A percentile compares a stretch with the other conserved stretches of the same genome.
Evolutionary conservation across 140 eudicot species (phyloP).

Genomic region (Senecio squalidus): DNA sequence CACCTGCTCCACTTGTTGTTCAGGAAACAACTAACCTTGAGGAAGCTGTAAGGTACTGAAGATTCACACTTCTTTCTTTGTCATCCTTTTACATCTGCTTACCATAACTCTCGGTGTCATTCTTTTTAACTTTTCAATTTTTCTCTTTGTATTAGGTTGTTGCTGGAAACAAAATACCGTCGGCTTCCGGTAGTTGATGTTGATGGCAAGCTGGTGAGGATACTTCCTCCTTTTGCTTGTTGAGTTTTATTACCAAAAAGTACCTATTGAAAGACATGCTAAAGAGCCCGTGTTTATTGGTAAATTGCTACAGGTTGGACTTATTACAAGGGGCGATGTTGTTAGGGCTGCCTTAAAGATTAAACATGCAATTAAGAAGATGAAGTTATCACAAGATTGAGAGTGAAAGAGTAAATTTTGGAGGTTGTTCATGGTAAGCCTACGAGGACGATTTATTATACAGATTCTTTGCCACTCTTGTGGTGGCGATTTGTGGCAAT

Average conservation of each 20-base stretch:
- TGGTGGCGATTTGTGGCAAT: slow-evolving; percentile 14
- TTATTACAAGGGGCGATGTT: slow-evolving; percentile 87
- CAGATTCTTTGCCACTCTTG: neutral
- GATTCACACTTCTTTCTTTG: neutral
- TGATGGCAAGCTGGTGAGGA: slow-evolving; percentile 77
- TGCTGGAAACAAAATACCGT: slow-evolving; percentile 91
- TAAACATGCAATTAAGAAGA: slow-evolving; percentile 50
- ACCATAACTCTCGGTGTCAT: neutral
- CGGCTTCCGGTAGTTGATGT: slow-evolving; percentile 81
- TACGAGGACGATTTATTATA: no score
- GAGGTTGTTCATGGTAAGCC: slow-evolving; percentile 12
- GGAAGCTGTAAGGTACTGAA: slow-evolving; percentile 83
- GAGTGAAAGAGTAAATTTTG: neutral
- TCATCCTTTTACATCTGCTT: neutral
- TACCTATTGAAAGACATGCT: neutral
- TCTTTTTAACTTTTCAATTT: neutral
- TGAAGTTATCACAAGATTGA: slow-evolving; percentile 37
- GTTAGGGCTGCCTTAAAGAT: slow-evolving; percentile 91
- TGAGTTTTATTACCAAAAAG: neutral
- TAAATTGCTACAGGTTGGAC: slow-evolving; percentile 55
- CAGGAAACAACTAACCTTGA: slow-evolving; percentile 88
- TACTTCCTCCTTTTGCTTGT: neutral
- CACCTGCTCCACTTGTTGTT: slow-evolving; percentile 75
- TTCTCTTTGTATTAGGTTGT: slow-evolving; percentile 40
- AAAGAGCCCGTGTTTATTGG: neutral